Base-by-base conservation (phyloP, 106 monocot genomes). In the Agapanthus africanus region DNA sequence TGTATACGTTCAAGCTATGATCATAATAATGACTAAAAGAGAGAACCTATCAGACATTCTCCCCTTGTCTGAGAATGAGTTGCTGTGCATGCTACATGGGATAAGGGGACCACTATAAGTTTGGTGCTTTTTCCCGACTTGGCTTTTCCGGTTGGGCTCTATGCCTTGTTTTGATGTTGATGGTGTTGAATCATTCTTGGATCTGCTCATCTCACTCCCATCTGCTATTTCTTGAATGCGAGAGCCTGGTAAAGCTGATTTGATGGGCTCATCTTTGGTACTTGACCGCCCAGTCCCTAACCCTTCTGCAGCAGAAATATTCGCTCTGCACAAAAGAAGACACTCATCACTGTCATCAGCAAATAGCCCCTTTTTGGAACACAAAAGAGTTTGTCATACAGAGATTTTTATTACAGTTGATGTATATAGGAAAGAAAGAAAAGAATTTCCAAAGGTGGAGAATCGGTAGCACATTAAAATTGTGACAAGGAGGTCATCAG, bases 91-190 rank as follows among this genome's bases (percentile, higher is more conserved):
- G 40, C 74, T 74, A n/a, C 51, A 74, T 39, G 77, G 54, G 32
- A 87, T 21, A 63, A 81, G 44, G 14, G 80, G 79, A 70, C 84
- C 84, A 70, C 87, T 82, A 70, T 73, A 70, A 42, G 73, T 77
- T 80, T 84, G 81, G 33, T 68, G 72, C 60, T 76, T 88, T 50
- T 71, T 80, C 34, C 71, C 78, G 59, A 68, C 66, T 37, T 76
- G 74, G 68, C 46, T 74, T 70, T 69, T 84, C 37, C 54, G 62
- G 26, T 63, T 80, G 9, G 49, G 18, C 19, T 82, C 85, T 54
- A 57, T 15, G 36, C 65, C 73, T 54, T 72, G 79, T 49, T 74
- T 91, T 39, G 74, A 77, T 41, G 74, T 75, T 71, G 84, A 73
- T 36, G 70, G 73, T 23, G 25, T 19, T 28, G 50, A 71, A 76